Conservation (phyloP, 2,329 filamentous ascomycete species). For the Stachybotrys chlorohalonatus region DNA sequence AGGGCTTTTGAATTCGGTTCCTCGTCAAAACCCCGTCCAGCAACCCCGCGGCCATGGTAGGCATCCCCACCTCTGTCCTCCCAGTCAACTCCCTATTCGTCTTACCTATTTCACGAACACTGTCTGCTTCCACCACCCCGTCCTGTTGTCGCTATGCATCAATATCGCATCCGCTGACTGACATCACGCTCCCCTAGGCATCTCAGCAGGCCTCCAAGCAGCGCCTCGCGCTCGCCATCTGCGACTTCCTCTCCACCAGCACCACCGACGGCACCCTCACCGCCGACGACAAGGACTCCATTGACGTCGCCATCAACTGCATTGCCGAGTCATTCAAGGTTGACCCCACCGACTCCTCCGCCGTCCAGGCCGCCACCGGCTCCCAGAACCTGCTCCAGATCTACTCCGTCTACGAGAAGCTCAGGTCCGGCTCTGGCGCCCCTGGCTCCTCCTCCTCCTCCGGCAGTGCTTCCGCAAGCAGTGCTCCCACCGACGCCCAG, state of each 20-base stretch:
- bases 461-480: conserved; percentile 1
- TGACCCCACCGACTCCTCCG: conserved; percentile 66
- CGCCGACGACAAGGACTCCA: conserved; percentile 81
- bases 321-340: conserved; percentile 95
- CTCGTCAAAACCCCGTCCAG: not conserved
- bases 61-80: not conserved
- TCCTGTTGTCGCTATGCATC: too few species aligned
- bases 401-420: conserved; percentile 93
- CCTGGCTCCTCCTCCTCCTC: conserved; percentile 20
- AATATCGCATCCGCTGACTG: too few species aligned
- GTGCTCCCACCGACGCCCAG: conserved; percentile 39
- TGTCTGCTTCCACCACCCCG: too few species aligned
- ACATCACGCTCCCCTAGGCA: conserved; percentile 8
- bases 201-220: conserved; percentile 49
- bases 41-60: not conserved
- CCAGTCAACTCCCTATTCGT: not conserved
- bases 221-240: conserved; percentile 92
- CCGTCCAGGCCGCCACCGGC: conserved; percentile 69
- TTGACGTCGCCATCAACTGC: conserved; percentile 90
- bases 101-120: not conserved
- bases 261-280: conserved; percentile 81
- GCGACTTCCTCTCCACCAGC: conserved; percentile 85
- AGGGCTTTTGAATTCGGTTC: too few species aligned
- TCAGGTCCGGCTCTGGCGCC: conserved; percentile 51
- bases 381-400: conserved; percentile 83